Evolutionary conservation across 2,329 filamentous ascomycete species (phyloP).

Genomic region (Monosporascus sp.): DNA sequence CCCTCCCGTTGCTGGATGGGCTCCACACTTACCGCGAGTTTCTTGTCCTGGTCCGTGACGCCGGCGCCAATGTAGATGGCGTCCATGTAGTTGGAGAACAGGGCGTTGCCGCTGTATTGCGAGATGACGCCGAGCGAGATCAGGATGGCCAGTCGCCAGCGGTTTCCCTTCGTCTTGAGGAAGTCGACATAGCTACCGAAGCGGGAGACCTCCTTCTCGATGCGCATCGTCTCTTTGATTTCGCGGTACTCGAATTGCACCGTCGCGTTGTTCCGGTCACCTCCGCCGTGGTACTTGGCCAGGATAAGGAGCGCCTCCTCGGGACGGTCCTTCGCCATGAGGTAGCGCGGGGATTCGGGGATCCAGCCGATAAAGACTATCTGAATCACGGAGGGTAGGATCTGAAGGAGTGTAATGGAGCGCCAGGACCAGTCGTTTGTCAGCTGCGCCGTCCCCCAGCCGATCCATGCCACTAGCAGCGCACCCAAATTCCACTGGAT

Average conservation of each 20-base stretch:
- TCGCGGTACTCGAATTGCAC: constrained; percentile 63
- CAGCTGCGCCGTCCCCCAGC: constrained; percentile 57
- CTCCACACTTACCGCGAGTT: constrained; percentile 41
- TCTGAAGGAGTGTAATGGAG: constrained; percentile 59
- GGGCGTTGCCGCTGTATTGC: constrained; percentile 62
- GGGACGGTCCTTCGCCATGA: constrained; percentile 57
- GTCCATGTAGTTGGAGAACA: constrained; percentile 63
- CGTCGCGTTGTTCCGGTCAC: constrained; percentile 50
- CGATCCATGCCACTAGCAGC: constrained; percentile 50
- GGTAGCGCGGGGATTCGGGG: constrained; percentile 63
- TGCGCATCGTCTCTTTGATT: constrained; percentile 57
- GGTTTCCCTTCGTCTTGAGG: constrained; percentile 56
- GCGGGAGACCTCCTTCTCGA: constrained; percentile 46
- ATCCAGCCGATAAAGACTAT: constrained; percentile 60
- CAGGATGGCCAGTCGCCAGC: constrained; percentile 56
- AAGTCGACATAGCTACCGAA: constrained; percentile 55
- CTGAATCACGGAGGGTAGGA: constrained; percentile 56
- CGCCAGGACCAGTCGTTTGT: constrained; percentile 61
- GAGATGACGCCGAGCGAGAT: constrained; percentile 61
- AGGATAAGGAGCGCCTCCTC: constrained; percentile 58
- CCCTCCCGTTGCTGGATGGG: not conserved
- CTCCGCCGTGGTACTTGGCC: constrained; percentile 58
- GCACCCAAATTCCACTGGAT: constrained; percentile 53
- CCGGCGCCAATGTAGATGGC: constrained; percentile 57
- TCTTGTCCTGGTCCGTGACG: constrained; percentile 50